Evolutionary conservation across 306 rosid genomes (phyloP).

Genomic region (Lathyrus oleraceus): DNA sequence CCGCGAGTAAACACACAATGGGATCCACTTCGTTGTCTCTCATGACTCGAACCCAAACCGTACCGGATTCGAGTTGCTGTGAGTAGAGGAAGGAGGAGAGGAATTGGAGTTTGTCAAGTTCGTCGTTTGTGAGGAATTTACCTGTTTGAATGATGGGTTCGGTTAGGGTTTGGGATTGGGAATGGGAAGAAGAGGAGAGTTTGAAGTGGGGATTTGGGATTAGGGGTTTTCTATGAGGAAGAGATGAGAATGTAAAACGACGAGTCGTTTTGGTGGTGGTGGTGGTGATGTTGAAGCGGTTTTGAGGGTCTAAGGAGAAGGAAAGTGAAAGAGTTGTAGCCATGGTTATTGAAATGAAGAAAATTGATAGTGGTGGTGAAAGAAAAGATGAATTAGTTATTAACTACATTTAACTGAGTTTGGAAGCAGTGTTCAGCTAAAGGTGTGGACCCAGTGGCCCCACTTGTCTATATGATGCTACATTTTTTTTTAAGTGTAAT

Average conservation of each 20-base stretch:
- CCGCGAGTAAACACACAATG: slow-evolving; percentile 66
- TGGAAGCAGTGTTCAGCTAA: no score
- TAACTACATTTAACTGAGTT: no score
- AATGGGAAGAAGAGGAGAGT: slow-evolving; percentile 43
- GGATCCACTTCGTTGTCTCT: slow-evolving; percentile 56
- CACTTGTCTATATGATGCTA: no score
- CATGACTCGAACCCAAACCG: slow-evolving; percentile 77
- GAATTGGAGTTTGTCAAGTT: slow-evolving; percentile 53
- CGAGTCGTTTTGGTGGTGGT: slow-evolving; percentile 28
- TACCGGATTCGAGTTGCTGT: slow-evolving; percentile 65
- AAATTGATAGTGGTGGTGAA: no score
- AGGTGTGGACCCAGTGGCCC: no score
- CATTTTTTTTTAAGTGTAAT: no score
- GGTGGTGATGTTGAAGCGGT: not conserved
- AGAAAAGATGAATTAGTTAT: no score
- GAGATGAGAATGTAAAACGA: slow-evolving; percentile 25
- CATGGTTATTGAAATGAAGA: slow-evolving; percentile 39
- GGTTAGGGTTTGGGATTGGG: slow-evolving; percentile 30
- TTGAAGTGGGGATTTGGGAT: slow-evolving; percentile 43
- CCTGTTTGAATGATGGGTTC: slow-evolving; percentile 57
- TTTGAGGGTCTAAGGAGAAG: slow-evolving; percentile 53
- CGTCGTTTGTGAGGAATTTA: slow-evolving; percentile 62
- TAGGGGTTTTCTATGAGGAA: slow-evolving; percentile 34
- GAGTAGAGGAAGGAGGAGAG: slow-evolving; percentile 58
- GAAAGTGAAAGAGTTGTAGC: slow-evolving; percentile 57